Percentiles rank a stretch among this genome's conserved stretches.
These are phyloP conservation scores for Ascodesmis nigricans DNA, from an alignment of 495 filamentous ascomycete species.

Conservation along the genomic window DNA sequence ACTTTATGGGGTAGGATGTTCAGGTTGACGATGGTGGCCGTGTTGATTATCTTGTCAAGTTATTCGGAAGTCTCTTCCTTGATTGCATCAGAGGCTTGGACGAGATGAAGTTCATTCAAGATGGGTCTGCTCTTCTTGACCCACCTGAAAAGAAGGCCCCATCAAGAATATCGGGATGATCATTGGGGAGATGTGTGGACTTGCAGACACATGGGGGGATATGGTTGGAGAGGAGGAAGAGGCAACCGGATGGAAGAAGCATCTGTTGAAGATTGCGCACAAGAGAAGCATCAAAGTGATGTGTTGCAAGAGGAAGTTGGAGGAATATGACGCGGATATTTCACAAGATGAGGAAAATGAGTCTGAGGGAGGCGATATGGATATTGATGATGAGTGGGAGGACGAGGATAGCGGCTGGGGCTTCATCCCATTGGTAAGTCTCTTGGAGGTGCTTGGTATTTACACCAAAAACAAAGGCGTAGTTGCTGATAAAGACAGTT, in stretches of 20 bases:
- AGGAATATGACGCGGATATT: background rate
- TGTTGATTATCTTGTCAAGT: background rate
- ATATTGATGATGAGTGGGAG: too few species aligned
- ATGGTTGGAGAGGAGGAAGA: background rate
- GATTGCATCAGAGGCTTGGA: background rate
- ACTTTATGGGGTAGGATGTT: background rate
- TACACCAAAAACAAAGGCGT: too few species aligned
- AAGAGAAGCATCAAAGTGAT: background rate
- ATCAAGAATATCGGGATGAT: background rate
- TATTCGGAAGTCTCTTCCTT: background rate
- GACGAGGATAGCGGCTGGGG: too few species aligned
- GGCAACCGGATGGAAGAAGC: background rate
- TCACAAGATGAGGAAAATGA: too few species aligned
- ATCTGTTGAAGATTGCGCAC: background rate
- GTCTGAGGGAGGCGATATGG: too few species aligned
- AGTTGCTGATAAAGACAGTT: too few species aligned
- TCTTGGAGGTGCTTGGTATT: too few species aligned
- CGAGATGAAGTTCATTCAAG: background rate
- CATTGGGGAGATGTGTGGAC: background rate
- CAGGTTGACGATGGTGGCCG: background rate
- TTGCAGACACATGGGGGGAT: background rate
- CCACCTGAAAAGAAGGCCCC: background rate
- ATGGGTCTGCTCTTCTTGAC: background rate
- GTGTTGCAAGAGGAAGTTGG: background rate
- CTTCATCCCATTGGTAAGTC: too few species aligned